Conservation (phyloP, 768 basidiomycete genomes). For the Pulveroboletus sp. region DNA sequence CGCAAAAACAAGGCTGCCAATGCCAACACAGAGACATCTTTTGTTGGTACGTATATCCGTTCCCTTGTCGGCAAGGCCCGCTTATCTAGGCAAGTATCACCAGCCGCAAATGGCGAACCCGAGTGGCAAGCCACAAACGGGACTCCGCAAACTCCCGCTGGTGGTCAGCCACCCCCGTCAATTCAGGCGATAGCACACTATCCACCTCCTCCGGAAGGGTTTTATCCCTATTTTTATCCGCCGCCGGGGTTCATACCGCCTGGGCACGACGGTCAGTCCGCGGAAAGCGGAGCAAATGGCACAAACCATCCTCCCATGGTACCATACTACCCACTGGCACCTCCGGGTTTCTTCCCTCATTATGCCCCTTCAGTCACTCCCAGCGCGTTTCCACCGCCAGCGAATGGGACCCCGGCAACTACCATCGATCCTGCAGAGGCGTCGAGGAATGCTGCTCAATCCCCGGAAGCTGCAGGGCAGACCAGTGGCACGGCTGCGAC, state of each 20-base stretch:
- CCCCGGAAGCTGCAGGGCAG: conserved; percentile 15
- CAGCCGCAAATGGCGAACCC: conserved; percentile 25
- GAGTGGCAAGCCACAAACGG: conserved; percentile 31
- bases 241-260: conserved; percentile 37
- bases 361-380: conserved; percentile 26
- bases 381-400: conserved; percentile 30
- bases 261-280: conserved; percentile 34
- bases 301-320: conserved; percentile 28
- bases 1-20: conserved; percentile 38
- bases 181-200: conserved; percentile 28
- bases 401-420: conserved; percentile 21
- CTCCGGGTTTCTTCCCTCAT: conserved; percentile 38
- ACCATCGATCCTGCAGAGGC: conserved; percentile 27
- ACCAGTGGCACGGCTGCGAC: conserved; percentile 14
- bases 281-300: conserved; percentile 31
- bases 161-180: conserved; percentile 22
- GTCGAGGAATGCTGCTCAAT: conserved; percentile 20
- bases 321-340: conserved; percentile 35
- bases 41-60: conserved; percentile 13
- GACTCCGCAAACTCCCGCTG: conserved; percentile 12
- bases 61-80: conserved; percentile 2
- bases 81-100: conserved; percentile 12
- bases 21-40: conserved; percentile 22
- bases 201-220: conserved; percentile 38
- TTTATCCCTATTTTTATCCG: conserved; percentile 42